phyloP scores from a whole-genome alignment of 2,329 filamentous ascomycete species.

The Trichoderma sp. region DNA sequence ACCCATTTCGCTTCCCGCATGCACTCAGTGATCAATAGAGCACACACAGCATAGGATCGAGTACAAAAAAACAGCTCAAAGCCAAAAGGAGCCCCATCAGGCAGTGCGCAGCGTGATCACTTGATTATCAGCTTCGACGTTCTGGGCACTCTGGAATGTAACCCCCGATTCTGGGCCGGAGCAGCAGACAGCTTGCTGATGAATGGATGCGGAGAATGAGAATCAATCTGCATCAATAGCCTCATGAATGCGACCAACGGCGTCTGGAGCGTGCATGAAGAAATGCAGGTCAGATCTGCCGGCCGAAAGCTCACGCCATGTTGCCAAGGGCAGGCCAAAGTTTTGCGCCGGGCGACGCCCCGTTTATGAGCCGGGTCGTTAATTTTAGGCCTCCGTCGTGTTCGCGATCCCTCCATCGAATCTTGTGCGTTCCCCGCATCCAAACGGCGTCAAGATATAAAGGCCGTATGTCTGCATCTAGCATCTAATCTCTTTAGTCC shows the following conservation, averaged over 20 bases:
- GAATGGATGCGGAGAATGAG: constrained; percentile 2
- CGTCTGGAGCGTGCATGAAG: background rate
- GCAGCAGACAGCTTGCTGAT: background rate
- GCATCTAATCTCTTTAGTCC: background rate
- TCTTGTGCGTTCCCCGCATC: background rate
- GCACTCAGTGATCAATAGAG: background rate
- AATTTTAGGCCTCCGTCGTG: too few relatives aligned
- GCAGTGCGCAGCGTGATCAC: background rate
- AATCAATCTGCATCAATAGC: background rate
- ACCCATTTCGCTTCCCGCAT: constrained; percentile 14
- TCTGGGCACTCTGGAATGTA: background rate
- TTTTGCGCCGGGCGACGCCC: constrained; percentile 7
- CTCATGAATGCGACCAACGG: constrained; percentile 6
- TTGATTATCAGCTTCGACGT: background rate
- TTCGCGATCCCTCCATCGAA: background rate
- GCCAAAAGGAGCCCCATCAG: background rate
- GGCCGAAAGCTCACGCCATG: constrained; percentile 14
- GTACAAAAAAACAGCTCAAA: constrained; percentile 18
- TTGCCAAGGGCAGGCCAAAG: constrained; percentile 1
- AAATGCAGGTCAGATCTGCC: background rate
- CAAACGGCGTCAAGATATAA: background rate
- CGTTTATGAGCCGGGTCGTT: constrained; percentile 13
- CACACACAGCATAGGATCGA: background rate
- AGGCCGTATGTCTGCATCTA: background rate
- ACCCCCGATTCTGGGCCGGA: background rate